Base-by-base conservation (phyloP, 2,329 filamentous ascomycete species). In the Diplodia scrobiculata region DNA sequence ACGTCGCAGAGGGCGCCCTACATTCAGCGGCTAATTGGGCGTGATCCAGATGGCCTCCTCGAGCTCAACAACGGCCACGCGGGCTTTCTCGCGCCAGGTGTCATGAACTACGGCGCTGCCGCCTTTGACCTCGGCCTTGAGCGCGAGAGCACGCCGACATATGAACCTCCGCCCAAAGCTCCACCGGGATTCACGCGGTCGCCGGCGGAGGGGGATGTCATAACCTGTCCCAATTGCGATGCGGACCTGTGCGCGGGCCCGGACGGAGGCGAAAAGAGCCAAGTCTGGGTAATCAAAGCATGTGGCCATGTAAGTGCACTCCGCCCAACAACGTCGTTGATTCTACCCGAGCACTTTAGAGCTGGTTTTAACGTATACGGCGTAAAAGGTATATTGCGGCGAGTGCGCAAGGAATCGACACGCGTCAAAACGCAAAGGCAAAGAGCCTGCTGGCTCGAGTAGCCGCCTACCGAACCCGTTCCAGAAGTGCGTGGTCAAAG, bases 231-330 rank as follows among this genome's bases (percentile, higher is more conserved):
- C 0, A 91, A 91, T 67, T 99, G 95, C 72, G 88, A 90, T 19
- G 85, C 91, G 67, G 94, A 98, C 78, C 80, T 99, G 17, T 90
- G 91, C 5, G 87, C 89, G 60, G 90, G 92, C 14, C 87, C 87
- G 0, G 82, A 83, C 25, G 81, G 84, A 32, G 75, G 45, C 14
- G 34, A 81, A 38, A 92, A 96, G 77, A 88, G 91, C 73, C 90
- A 97, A 72, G 94, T 98, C 68, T 98, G 93, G 92, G 89, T 95
- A 0, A 84, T 95, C 41, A 97, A 93, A 78, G 84, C 84, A 62
- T 99, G 95, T 76, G 95, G 95, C 69, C 95, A 99, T 80, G 95
- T 98, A 84, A 77, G 86, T 82, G 34, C 29, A 32, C 17, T 21
- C 21, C 4, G 29, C 17, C 51, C 48, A 19, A 17, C 27, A 19